Percentiles rank a stretch among this genome's conserved stretches.
phyloP scores from a whole-genome alignment of 495 filamentous ascomycete species.

The Penicillium mononematosum region DNA sequence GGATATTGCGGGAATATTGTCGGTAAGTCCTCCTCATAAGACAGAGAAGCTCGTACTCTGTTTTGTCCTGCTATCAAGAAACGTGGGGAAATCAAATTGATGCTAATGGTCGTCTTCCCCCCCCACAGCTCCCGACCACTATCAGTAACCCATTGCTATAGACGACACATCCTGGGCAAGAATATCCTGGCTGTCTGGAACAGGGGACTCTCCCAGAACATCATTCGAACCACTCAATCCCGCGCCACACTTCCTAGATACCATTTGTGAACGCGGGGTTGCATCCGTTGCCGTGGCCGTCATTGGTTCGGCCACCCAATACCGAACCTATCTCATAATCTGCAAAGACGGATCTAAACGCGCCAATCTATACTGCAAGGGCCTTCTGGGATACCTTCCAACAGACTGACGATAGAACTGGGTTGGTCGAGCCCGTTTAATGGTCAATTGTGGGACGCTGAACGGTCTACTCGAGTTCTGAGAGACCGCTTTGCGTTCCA shows the following conservation, averaged over 20 bases:
- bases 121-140: constrained; percentile 13
- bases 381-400: not conserved
- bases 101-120: constrained; percentile 17
- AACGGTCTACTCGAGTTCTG: constrained; percentile 50
- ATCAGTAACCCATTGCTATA: constrained; percentile 11
- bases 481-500: constrained; percentile 56
- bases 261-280: constrained; percentile 13
- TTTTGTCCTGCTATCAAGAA: no score
- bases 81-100: constrained; percentile 3
- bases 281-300: not conserved
- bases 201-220: not conserved
- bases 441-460: constrained; percentile 52
- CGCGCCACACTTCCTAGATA: not conserved
- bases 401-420: not conserved
- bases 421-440: constrained; percentile 29
- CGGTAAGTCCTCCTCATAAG: not conserved
- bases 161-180: not conserved
- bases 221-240: constrained; percentile 1
- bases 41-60: no score
- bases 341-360: not conserved
- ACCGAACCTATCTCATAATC: not conserved
- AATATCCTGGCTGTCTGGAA: not conserved
- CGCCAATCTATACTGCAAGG: not conserved
- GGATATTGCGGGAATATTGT: constrained; percentile 4
- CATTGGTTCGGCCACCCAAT: constrained; percentile 1